Evolutionary conservation across 169 alveolate genomes (phyloP).

Genomic region (Theileria orientalis): DNA sequence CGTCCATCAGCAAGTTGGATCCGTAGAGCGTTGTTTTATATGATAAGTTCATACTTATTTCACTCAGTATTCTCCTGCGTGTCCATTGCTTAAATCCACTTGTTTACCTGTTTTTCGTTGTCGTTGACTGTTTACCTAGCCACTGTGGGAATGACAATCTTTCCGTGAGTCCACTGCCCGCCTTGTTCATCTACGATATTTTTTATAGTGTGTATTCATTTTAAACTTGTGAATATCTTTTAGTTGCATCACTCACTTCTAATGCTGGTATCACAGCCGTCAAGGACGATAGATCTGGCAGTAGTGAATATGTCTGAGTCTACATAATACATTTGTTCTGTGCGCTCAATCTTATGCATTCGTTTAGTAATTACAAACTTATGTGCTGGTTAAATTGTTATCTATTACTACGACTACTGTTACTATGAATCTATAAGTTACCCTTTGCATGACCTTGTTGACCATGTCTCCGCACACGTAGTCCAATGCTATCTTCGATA

Average conservation of each 20-base stretch:
- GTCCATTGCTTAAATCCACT: not conserved
- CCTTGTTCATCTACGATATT: slow-evolving; percentile 36
- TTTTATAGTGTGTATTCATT: not conserved
- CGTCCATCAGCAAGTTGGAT: slow-evolving; percentile 42
- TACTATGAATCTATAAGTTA: not conserved
- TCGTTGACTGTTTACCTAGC: slow-evolving; percentile 89
- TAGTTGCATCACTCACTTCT: not conserved
- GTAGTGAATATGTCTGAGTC: slow-evolving; percentile 39
- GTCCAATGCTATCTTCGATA: slow-evolving; percentile 62
- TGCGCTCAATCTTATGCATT: not conserved
- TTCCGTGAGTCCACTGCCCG: slow-evolving; percentile 66
- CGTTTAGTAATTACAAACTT: too few relatives aligned
- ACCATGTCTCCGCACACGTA: slow-evolving; percentile 63
- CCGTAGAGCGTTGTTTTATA: slow-evolving; percentile 26
- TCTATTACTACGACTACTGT: not conserved
- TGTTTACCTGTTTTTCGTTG: slow-evolving; percentile 84
- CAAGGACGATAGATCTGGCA: slow-evolving; percentile 51
- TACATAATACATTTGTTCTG: not conserved
- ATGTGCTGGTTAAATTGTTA: not conserved
- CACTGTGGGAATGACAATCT: slow-evolving; percentile 91
- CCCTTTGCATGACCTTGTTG: slow-evolving; percentile 31
- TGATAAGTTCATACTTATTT: slow-evolving; percentile 47
- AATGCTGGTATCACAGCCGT: slow-evolving; percentile 44
- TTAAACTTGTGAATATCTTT: not conserved
- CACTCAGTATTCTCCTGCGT: slow-evolving; percentile 38